Conservation (phyloP, 2,329 filamentous ascomycete species). For the Xylariomycetidae sp. region DNA sequence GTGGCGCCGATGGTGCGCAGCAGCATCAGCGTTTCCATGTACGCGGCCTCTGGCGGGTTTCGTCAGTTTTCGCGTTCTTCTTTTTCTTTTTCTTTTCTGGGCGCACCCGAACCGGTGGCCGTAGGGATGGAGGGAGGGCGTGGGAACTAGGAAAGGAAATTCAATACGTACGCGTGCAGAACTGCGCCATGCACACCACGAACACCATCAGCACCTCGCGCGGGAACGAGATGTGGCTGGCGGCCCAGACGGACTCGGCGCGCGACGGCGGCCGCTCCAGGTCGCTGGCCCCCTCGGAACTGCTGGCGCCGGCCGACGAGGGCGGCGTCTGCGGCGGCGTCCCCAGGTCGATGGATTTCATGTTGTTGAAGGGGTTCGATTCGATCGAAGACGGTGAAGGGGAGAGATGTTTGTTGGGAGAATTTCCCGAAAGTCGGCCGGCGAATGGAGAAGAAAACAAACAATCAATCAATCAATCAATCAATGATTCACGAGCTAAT, state of each 20-base stretch:
- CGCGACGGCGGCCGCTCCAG: slow-evolving; percentile 9
- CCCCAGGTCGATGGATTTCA: no score
- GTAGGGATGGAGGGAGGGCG: not conserved
- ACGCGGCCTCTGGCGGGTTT: slow-evolving; percentile 9
- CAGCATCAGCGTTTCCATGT: slow-evolving; percentile 8
- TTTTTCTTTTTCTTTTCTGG: not conserved
- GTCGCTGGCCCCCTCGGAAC: no score
- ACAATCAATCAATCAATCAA: no score
- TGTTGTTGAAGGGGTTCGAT: no score
- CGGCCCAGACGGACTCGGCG: slow-evolving; percentile 13
- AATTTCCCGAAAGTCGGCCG: no score
- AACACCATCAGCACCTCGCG: slow-evolving; percentile 11
- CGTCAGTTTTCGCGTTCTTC: slow-evolving; percentile 2
- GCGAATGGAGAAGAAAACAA: no score
- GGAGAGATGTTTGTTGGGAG: no score
- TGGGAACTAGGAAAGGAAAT: no score
- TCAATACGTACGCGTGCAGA: slow-evolving; percentile 14
- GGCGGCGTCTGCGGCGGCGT: no score
- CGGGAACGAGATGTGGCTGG: slow-evolving; percentile 10
- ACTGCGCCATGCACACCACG: slow-evolving; percentile 16
- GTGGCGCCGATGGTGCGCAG: slow-evolving; percentile 36
- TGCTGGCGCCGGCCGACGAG: no score
- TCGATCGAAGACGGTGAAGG: no score
- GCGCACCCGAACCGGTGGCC: not conserved
- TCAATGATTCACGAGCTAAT: no score